Conservation (phyloP, 495 filamentous ascomycete species). For the Tuber aestivum region DNA sequence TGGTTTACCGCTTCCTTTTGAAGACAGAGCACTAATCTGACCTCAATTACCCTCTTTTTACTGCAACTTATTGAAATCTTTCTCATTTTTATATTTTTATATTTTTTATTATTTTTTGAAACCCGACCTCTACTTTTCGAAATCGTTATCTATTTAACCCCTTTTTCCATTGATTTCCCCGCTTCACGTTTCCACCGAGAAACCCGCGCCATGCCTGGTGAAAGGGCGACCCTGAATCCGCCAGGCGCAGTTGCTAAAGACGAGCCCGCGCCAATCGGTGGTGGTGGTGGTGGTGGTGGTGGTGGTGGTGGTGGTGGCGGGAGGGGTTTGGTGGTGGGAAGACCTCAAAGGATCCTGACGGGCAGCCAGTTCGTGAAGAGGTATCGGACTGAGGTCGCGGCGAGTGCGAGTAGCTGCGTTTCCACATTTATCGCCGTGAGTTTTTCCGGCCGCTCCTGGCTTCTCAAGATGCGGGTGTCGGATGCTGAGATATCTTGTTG, state of each 20-base stretch:
- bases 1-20: conserved; percentile 8
- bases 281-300: conserved; percentile 1
- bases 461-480: not conserved
- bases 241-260: conserved; percentile 16
- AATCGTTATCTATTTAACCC: not conserved
- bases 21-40: conserved; percentile 17
- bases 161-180: not conserved
- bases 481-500: conserved; percentile 7
- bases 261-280: conserved; percentile 7
- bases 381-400: conserved; percentile 74
- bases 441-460: conserved; percentile 5
- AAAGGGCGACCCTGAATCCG: conserved; percentile 2
- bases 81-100: not conserved
- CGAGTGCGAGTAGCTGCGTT: conserved; percentile 64
- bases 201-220: conserved; percentile 4
- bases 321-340: conserved; percentile 8
- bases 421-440: conserved; percentile 63
- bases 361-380: conserved; percentile 54
- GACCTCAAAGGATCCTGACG: conserved; percentile 29
- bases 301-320: conserved; percentile 3
- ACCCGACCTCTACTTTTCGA: not conserved
- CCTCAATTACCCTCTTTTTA: conserved; percentile 9
- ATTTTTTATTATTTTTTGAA: conserved; percentile 4
- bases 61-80: conserved; percentile 5
- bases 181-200: not conserved